A percentile compares a stretch with the other conserved stretches of the same genome.
phyloP scores from a whole-genome alignment of 768 basidiomycete genomes.

The Stropharia rugosoannulata region DNA sequence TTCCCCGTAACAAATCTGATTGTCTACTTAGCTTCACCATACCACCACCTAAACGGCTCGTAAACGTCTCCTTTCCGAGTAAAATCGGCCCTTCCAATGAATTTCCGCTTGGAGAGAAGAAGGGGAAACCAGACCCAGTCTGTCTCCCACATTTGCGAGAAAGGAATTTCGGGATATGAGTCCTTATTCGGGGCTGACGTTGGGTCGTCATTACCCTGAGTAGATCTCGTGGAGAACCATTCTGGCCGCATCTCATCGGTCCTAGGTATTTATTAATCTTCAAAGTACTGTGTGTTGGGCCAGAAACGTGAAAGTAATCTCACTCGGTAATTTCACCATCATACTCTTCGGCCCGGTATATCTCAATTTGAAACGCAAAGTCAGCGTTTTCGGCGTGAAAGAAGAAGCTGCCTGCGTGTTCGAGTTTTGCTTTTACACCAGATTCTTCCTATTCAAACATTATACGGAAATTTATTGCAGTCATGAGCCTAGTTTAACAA shows the following conservation, averaged over 20 bases:
- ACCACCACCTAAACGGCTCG: constrained; percentile 46
- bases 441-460: constrained; percentile 75
- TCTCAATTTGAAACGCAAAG: constrained; percentile 68
- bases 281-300: too few species aligned
- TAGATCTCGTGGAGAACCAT: constrained; percentile 57
- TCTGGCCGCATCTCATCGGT: constrained; percentile 86
- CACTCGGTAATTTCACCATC: constrained; percentile 67
- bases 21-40: constrained; percentile 6
- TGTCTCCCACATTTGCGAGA: constrained; percentile 57
- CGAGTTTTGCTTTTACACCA: constrained; percentile 65
- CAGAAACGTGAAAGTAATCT: too few species aligned
- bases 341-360: constrained; percentile 66
- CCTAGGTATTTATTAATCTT: constrained; percentile 41
- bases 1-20: too few species aligned
- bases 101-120: constrained; percentile 40
- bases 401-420: constrained; percentile 62
- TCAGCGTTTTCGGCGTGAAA: constrained; percentile 56
- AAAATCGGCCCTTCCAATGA: constrained; percentile 48
- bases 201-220: background rate
- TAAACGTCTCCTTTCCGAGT: constrained; percentile 28
- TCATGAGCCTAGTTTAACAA: background rate
- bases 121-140: constrained; percentile 72
- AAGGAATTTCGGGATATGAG: constrained; percentile 49
- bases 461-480: background rate
- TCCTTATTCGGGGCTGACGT: background rate